Percentiles rank a stretch among this genome's conserved stretches.
These are phyloP conservation scores for Blastomyces gilchristii DNA, from an alignment of 2,329 filamentous ascomycete genomes.

Conservation along the genomic window DNA sequence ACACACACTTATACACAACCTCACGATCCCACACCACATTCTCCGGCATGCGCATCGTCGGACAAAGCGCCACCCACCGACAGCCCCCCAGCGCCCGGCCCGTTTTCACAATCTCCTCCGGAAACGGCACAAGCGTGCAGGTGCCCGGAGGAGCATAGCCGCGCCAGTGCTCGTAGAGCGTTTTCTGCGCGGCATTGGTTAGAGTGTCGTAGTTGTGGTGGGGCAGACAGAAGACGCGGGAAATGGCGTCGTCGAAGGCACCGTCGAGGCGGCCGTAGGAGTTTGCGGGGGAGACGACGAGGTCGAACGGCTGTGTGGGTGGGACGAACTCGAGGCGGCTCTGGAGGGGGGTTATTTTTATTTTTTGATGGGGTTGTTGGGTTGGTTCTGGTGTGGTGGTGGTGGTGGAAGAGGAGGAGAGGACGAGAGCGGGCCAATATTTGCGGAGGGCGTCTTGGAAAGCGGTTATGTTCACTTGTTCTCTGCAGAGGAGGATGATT, in stretches of 20 bases:
- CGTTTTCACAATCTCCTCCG: conserved; percentile 24
- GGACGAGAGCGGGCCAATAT: conserved; percentile 23
- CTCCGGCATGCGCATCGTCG: conserved; percentile 43
- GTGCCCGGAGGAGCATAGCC: conserved; percentile 44
- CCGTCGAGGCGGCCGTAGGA: conserved; percentile 47
- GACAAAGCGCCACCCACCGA: conserved; percentile 41
- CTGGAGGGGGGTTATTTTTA: conserved; percentile 30
- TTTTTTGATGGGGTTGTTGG: conserved; percentile 18
- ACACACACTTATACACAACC: conserved; percentile 46
- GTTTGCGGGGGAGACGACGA: conserved; percentile 46
- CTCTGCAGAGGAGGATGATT: conserved; percentile 37
- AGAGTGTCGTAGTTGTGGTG: conserved; percentile 39
- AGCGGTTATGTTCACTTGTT: conserved; percentile 30
- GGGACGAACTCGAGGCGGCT: conserved; percentile 33
- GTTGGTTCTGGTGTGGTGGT: neutral
- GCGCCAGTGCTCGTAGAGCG: conserved; percentile 39
- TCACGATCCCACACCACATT: conserved; percentile 42
- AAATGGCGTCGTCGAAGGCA: conserved; percentile 47
- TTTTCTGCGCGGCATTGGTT: conserved; percentile 36
- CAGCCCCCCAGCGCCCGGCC: conserved; percentile 35
- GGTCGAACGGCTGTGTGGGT: conserved; percentile 32
- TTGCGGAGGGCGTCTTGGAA: conserved; percentile 30
- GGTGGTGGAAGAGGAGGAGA: neutral
- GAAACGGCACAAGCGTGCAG: conserved; percentile 41
- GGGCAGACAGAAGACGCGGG: conserved; percentile 37